phyloP scores from a whole-genome alignment of 78 protist species.

The Dictyostelium discoideum region dicty_2.7 NC_007089.4:1604501-1605000 shows the following conservation, averaged over 20 bases:
- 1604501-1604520: constrained; percentile 69
- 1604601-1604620: constrained; percentile 43
- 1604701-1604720: constrained; percentile 28
- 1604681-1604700: constrained; percentile 11
- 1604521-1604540: constrained; percentile 57
- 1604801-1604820: constrained; percentile 76
- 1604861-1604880: constrained; percentile 44
- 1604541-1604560: constrained; percentile 61
- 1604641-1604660: background rate
- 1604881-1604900: constrained; percentile 65
- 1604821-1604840: constrained; percentile 51
- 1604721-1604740: constrained; percentile 66
- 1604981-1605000: constrained; percentile 16
- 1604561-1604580: constrained; percentile 49
- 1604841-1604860: constrained; percentile 28
- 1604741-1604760: background rate
- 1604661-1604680: background rate
- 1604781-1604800: constrained; percentile 34
- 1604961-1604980: background rate
- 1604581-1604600: constrained; percentile 57
- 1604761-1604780: constrained; percentile 43
- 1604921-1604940: constrained; percentile 19
- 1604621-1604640: background rate
- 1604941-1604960: background rate
- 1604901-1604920: constrained; percentile 43